Base-by-base conservation (phyloP, 305 asterid genomes). In the Ilex paraguariensis region DNA sequence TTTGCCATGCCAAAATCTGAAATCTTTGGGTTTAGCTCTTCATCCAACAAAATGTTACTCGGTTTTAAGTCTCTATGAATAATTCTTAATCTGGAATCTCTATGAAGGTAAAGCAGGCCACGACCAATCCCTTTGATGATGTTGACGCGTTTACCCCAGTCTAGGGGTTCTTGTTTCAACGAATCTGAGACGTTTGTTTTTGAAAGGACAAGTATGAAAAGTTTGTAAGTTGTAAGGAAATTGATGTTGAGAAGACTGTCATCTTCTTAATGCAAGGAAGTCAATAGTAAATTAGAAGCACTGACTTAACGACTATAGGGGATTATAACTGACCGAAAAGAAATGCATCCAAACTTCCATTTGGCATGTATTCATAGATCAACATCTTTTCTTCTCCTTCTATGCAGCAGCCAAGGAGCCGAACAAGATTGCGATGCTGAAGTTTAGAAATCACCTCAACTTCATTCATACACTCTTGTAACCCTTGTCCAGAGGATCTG, bases 1-100 rank as follows among this genome's bases (percentile, higher is more conserved):
- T 62, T 68, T 9, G 74, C 78, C 64, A 64, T 63, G 60, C 78
- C 74, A 51, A 73, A 73, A 60, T 73, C 65, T 9, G 78, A 68
- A 21, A 73, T 73, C 13, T 73, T 68, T n/a, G 78, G 74, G 40
- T 64, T 60, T 21, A 21, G 28, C 28, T 59, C 54, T 45, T 64
- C 65, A 60, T 73, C 78, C 7, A 73, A 69, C 39, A 73, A 42
- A 54, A 73, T 73, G 28, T 73, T 68, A 44, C 67, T 59, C 28
- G 58, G 50, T 45, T 73, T 73, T 44, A 73, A 62, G 64, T 73
- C 78, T 64, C 74, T 65, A 54, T 73, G 78, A 51, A 68, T 68
- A 51, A 73, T 69, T 56, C 71, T n/a, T 46, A 73, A 63, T 44
- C 71, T 69, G 7, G 78, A 68, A 66, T 68, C 70, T 56, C 69